These are phyloP conservation scores for Brassica rapa DNA, from an alignment of 345 rosid genomes.

Conservation along the genomic window DNA sequence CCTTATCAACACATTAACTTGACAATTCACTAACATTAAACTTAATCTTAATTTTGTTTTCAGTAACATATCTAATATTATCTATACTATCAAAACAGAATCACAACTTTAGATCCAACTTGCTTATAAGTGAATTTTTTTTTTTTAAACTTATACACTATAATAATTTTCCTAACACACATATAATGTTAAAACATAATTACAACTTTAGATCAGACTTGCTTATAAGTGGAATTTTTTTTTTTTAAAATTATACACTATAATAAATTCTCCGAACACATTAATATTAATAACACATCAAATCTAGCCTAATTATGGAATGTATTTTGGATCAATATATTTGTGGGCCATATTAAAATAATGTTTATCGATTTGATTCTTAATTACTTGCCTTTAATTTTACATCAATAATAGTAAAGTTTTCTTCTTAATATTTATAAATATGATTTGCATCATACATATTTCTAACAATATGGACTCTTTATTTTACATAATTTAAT, in stretches of 20 bases:
- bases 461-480: not conserved
- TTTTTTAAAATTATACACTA: not conserved
- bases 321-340: not conserved
- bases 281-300: not conserved
- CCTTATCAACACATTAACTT: not conserved
- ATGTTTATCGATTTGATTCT: not conserved
- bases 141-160: not conserved
- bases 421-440: not conserved
- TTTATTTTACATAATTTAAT: no score
- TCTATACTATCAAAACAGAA: no score
- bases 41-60: no score
- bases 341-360: not conserved
- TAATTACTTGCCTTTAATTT: not conserved
- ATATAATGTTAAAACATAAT: not conserved
- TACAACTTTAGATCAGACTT: not conserved
- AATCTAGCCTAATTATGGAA: not conserved
- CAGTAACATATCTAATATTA: not conserved
- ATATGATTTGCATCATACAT: not conserved
- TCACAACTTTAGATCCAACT: not conserved
- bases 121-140: not conserved
- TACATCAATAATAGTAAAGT: no score
- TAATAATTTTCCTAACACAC: no score
- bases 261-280: not conserved
- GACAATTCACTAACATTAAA: not conserved
- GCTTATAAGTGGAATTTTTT: not conserved